Conservation (phyloP, 192 early-diverging fungal species). For the Coemansia biformis region DNA sequence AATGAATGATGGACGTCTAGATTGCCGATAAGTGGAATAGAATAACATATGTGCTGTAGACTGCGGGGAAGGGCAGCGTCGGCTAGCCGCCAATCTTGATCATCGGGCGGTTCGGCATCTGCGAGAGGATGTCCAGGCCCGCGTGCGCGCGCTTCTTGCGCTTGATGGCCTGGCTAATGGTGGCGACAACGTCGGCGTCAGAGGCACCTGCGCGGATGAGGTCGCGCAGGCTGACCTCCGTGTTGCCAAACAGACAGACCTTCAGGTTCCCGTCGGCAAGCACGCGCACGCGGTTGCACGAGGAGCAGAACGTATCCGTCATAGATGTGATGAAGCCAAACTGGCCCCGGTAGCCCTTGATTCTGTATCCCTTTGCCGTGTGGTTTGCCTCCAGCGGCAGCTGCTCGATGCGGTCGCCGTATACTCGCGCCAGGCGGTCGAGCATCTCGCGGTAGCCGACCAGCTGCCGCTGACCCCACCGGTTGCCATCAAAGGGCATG, state of each 20-base stretch:
- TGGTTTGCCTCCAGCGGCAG: conserved; percentile 73
- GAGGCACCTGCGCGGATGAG: conserved; percentile 58
- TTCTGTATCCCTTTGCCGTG: conserved; percentile 65
- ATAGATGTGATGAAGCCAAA: conserved; percentile 98
- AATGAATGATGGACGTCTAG: too few species aligned
- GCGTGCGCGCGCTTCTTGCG: conserved; percentile 92
- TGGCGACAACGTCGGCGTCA: conserved; percentile 62
- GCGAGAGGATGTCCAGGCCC: conserved; percentile 79
- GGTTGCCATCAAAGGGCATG: conserved; percentile 98
- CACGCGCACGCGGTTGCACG: conserved; percentile 89
- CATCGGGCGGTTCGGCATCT: conserved; percentile 89
- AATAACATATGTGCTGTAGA: too few species aligned
- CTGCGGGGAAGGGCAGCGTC: too few species aligned
- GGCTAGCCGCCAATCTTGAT: conserved; percentile 84
- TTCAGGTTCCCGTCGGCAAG: conserved; percentile 95
- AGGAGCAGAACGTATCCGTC: conserved; percentile 94
- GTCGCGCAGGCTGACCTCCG: conserved; percentile 81
- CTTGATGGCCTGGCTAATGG: conserved; percentile 74
- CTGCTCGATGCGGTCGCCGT: conserved; percentile 58
- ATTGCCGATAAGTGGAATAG: too few species aligned
- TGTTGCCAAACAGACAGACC: conserved; percentile 88
- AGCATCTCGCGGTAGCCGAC: conserved; percentile 80
- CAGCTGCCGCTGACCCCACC: conserved; percentile 79
- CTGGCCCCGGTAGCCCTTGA: conserved; percentile 77
- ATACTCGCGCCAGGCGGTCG: conserved; percentile 50